Percentiles rank a stretch among this genome's conserved stretches.
phyloP scores from a whole-genome alignment of 164 flowering plant species.

The Vitis cinerea region DNA sequence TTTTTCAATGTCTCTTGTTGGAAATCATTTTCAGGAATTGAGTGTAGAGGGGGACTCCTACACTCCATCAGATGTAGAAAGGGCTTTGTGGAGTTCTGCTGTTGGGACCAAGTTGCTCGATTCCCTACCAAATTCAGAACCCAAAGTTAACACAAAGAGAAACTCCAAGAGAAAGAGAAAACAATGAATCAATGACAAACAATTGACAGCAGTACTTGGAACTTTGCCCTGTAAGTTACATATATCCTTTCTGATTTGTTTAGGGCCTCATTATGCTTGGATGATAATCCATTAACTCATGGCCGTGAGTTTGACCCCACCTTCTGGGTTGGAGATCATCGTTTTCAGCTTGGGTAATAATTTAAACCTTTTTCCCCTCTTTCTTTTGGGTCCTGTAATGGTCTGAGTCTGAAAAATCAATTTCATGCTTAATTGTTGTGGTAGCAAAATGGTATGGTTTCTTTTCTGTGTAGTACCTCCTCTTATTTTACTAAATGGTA shows the following conservation, averaged over 20 bases:
- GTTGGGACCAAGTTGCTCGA: conserved; percentile 38
- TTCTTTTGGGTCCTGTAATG: too few relatives aligned
- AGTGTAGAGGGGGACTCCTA: conserved; percentile 42
- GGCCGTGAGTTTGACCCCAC: too few relatives aligned
- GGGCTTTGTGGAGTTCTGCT: conserved; percentile 80
- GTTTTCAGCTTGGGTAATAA: too few relatives aligned
- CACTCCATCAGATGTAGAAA: conserved; percentile 83
- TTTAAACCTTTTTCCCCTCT: too few relatives aligned
- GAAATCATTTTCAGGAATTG: conserved; percentile 51
- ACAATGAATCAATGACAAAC: conserved; percentile 12
- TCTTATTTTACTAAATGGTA: too few relatives aligned
- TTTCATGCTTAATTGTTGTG: too few relatives aligned
- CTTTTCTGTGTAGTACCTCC: too few relatives aligned
- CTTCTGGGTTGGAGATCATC: too few relatives aligned
- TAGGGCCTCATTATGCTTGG: not conserved
- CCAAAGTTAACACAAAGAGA: conserved; percentile 23
- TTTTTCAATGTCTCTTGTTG: not conserved
- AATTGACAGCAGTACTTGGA: not conserved
- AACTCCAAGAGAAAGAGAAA: conserved; percentile 63
- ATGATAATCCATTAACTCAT: not conserved
- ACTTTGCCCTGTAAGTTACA: not conserved
- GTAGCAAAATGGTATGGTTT: too few relatives aligned
- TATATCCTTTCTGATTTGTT: not conserved
- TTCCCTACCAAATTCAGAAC: conserved; percentile 19
- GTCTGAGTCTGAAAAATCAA: too few relatives aligned